phyloP scores from a whole-genome alignment of 169 alveolate species.

The Babesia bigemina region DNA sequence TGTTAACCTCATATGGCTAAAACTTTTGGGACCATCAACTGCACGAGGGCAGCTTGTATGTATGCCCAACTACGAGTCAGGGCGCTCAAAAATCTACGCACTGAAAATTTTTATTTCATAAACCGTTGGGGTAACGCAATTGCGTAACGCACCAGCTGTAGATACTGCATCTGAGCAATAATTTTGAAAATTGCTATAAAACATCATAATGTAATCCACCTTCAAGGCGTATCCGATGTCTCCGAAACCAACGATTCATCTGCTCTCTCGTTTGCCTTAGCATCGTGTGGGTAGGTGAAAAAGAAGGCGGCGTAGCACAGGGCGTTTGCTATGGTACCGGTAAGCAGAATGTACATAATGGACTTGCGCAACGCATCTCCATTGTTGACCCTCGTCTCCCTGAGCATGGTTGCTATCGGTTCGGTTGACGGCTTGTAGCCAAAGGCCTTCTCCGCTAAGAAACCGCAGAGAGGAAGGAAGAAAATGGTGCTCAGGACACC shows the following conservation, averaged over 20 bases:
- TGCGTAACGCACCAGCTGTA: too few relatives aligned
- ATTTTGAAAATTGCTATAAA: too few relatives aligned
- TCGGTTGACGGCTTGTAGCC: slow-evolving; percentile 50
- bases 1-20: too few relatives aligned
- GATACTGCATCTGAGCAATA: too few relatives aligned
- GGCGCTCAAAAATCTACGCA: too few relatives aligned
- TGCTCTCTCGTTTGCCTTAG: background rate
- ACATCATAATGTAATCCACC: too few relatives aligned
- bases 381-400: slow-evolving; percentile 1
- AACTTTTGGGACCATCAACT: too few relatives aligned
- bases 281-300: slow-evolving; percentile 28
- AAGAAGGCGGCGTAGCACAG: slow-evolving; percentile 20
- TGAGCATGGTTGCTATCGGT: background rate
- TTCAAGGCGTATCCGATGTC: too few relatives aligned
- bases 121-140: too few relatives aligned
- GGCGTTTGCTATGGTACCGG: slow-evolving; percentile 16
- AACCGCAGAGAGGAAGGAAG: slow-evolving; percentile 88
- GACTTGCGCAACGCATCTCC: slow-evolving; percentile 20
- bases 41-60: too few relatives aligned
- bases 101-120: too few relatives aligned
- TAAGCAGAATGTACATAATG: slow-evolving; percentile 11
- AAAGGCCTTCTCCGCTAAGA: slow-evolving; percentile 83
- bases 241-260: background rate
- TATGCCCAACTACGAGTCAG: too few relatives aligned
- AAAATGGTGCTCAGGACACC: slow-evolving; percentile 85